Base-by-base conservation (phyloP, 2,329 filamentous ascomycete species). In the Neobulgaria alba region DNA sequence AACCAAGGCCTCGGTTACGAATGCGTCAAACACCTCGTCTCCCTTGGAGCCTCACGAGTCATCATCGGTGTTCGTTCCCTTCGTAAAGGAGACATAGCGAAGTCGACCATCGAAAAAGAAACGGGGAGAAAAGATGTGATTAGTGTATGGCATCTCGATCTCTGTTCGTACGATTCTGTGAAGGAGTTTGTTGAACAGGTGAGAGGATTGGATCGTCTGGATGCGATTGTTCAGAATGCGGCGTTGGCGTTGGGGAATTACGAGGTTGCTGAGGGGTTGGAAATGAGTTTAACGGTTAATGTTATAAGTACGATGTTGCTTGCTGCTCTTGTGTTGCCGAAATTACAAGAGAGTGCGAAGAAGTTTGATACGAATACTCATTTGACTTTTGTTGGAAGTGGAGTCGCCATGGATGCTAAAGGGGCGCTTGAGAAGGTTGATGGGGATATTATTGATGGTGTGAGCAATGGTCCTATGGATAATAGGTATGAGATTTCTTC, bases 111-210 rank as follows among this genome's bases (percentile, higher is more conserved):
- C 23, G 17, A 14, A 18, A 7, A 14, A 8, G 16, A 15, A 7
- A 38, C 14, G 18, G 34, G 14, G 10, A 17, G 20, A 15, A 33
- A n/a, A 29, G 35, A 12, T 8, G 17, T 16, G 17, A 31, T 46
- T 26, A 36, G 71, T 31, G 67, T 72, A 12, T 75, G 69, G 69
- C 33, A 58, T 5, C 46, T 75, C 15, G 71, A 75, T 49, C 62
- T 74, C 55, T 49, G 47, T 16, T 64, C 58, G 26, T 70, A 68
- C 47, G 60, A 62, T 5, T 68, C 63, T 29, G 62, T 73, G 21
- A 52, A 59, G 34, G 55, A 51, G 0, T 74, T 77, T 43, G 62
- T 57, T 1, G 48, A 41, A 1, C 60, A 62, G 2, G 51, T 62
- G 7, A 47, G 58, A n/a, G 45, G 23, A 15, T 57, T 70, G 5